Evolutionary conservation across 148 eudicot species (phyloP).

Genomic region (Talinum fruticosum): DNA sequence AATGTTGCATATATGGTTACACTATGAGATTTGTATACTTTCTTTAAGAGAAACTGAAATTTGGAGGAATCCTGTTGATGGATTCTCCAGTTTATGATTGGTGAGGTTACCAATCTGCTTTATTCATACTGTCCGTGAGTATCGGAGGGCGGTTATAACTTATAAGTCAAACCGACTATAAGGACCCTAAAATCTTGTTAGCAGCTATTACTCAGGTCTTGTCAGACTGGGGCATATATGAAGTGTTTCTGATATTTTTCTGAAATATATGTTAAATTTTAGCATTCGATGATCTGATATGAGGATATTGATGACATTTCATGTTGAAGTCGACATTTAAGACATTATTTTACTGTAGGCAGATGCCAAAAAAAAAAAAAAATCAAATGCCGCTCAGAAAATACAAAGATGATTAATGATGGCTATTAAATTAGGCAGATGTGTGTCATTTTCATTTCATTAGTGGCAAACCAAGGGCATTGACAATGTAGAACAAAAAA

Average conservation of each 20-base stretch:
- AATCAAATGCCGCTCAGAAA: not conserved
- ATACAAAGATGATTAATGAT: not conserved
- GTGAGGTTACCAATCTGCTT: not conserved
- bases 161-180: not conserved
- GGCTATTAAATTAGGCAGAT: not conserved
- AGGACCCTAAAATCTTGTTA: not conserved
- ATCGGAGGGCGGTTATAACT: not conserved
- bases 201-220: not conserved
- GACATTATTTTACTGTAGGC: not conserved
- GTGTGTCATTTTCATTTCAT: not conserved
- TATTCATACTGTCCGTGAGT: not conserved
- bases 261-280: not conserved
- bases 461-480: not conserved
- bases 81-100: not conserved
- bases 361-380: not conserved
- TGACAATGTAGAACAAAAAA: not conserved
- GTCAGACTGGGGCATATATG: not conserved
- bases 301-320: not conserved
- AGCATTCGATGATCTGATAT: not conserved
- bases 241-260: not conserved
- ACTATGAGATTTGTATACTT: not conserved
- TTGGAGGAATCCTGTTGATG: not conserved
- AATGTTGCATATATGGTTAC: not conserved
- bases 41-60: not conserved
- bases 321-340: not conserved